Conservation (phyloP, 2,329 filamentous ascomycete genomes). For the Clarireedia homoeocarpa region DNA sequence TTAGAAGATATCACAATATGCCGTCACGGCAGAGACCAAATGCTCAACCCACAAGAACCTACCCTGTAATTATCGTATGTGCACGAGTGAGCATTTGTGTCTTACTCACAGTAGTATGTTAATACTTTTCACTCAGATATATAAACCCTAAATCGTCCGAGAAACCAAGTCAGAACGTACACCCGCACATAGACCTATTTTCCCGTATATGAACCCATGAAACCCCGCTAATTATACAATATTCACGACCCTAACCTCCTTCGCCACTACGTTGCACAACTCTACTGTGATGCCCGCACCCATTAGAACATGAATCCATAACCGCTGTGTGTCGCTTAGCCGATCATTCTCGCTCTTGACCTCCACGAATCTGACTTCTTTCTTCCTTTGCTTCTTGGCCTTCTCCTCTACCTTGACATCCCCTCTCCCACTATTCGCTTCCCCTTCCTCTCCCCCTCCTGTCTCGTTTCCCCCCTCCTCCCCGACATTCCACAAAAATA, state of each 20-base stretch:
- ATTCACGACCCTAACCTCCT: constrained; percentile 23
- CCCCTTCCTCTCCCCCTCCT: neutral
- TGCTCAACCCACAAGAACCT: too few relatives aligned
- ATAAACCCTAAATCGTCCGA: too few relatives aligned
- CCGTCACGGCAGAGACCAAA: too few relatives aligned
- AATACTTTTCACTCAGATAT: too few relatives aligned
- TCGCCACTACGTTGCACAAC: constrained; percentile 53
- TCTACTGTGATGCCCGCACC: constrained; percentile 81
- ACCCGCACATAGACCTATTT: too few relatives aligned
- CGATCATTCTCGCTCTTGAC: constrained; percentile 66
- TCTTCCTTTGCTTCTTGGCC: constrained; percentile 8
- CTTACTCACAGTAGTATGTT: too few relatives aligned
- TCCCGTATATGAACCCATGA: too few relatives aligned
- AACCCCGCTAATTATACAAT: constrained; percentile 1
- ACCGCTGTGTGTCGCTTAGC: constrained; percentile 86
- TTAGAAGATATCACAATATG: too few relatives aligned
- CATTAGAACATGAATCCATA: constrained; percentile 93
- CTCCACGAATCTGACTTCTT: constrained; percentile 23
- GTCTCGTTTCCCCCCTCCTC: neutral
- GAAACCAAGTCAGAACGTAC: too few relatives aligned
- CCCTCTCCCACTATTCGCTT: neutral
- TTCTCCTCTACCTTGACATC: neutral
- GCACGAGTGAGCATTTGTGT: too few relatives aligned
- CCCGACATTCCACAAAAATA: constrained; percentile 67
- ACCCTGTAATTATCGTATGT: too few relatives aligned